These are phyloP conservation scores for Elongisporangium undulatum DNA, from an alignment of 352 stramenopile genomes.

Conservation along the genomic window DNA sequence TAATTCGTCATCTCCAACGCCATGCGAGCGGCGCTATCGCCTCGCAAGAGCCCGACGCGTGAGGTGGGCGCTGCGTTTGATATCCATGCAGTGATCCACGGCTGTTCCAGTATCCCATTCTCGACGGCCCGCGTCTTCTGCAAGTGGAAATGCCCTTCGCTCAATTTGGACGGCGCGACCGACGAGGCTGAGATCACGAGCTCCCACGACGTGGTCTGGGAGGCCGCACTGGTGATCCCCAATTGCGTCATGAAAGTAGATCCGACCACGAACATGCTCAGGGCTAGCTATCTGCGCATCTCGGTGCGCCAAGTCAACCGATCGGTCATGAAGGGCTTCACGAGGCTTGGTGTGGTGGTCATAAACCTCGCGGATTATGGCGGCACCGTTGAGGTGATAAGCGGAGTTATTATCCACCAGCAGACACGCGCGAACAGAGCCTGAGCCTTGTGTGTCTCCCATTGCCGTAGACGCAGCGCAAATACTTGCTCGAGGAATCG, in stretches of 20 bases:
- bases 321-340: slow-evolving; percentile 10
- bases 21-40: slow-evolving; percentile 4
- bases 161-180: slow-evolving; percentile 7
- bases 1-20: background rate
- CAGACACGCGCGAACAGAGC: background rate
- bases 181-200: slow-evolving; percentile 15
- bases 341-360: slow-evolving; percentile 17
- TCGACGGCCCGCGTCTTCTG: slow-evolving; percentile 25
- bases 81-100: slow-evolving; percentile 22
- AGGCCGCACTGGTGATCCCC: slow-evolving; percentile 12
- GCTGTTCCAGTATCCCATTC: slow-evolving; percentile 30
- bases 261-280: slow-evolving; percentile 16
- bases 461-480: slow-evolving; percentile 8
- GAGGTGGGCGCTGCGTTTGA: slow-evolving; percentile 17
- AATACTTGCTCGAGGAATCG: slow-evolving; percentile 29
- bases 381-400: slow-evolving; percentile 12
- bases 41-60: slow-evolving; percentile 6
- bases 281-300: slow-evolving; percentile 20
- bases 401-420: background rate
- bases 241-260: slow-evolving; percentile 20
- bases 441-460: background rate
- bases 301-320: slow-evolving; percentile 23
- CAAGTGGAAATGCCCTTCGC: slow-evolving; percentile 24
- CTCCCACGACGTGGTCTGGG: slow-evolving; percentile 23
- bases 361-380: slow-evolving; percentile 32